Evolutionary conservation across 306 rosid species (phyloP).

Genomic region (Dryas octopetala): DNA sequence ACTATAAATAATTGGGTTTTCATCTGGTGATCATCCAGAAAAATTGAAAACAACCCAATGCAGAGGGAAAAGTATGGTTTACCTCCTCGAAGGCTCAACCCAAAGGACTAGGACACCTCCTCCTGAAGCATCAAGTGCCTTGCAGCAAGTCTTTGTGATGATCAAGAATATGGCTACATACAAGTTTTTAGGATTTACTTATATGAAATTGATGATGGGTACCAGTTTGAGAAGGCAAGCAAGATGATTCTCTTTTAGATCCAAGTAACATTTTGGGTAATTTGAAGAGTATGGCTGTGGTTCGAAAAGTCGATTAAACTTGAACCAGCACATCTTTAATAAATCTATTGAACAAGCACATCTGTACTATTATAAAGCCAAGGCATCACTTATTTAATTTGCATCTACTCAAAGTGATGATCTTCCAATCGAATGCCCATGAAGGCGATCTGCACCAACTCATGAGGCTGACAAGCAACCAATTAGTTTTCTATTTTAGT

Average conservation of each 20-base stretch:
- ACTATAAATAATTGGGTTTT: neutral
- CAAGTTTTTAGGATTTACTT: constrained; percentile 4
- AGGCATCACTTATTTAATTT: too few species aligned
- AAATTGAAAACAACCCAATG: constrained; percentile 26
- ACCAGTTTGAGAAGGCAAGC: constrained; percentile 76
- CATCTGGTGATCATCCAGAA: constrained; percentile 26
- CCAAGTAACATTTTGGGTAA: constrained; percentile 85
- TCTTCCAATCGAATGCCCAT: too few species aligned
- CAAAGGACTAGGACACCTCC: constrained; percentile 58
- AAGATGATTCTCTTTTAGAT: constrained; percentile 80
- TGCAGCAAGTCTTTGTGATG: constrained; percentile 52
- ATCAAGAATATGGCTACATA: constrained; percentile 2
- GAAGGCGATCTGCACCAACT: too few species aligned
- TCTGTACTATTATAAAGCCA: too few species aligned
- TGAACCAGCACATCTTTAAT: too few species aligned
- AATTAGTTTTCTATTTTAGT: too few species aligned
- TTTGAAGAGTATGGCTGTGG: constrained; percentile 84
- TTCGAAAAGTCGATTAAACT: too few species aligned
- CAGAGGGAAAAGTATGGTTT: constrained; percentile 68
- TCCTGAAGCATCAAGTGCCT: constrained; percentile 47
- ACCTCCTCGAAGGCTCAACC: constrained; percentile 30
- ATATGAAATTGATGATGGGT: neutral
- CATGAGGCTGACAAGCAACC: too few species aligned
- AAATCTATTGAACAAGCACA: too few species aligned
- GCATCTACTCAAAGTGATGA: too few species aligned